Conservation (phyloP, 1,284 basidiomycete genomes). For the Porodaedalea pini region DNA sequence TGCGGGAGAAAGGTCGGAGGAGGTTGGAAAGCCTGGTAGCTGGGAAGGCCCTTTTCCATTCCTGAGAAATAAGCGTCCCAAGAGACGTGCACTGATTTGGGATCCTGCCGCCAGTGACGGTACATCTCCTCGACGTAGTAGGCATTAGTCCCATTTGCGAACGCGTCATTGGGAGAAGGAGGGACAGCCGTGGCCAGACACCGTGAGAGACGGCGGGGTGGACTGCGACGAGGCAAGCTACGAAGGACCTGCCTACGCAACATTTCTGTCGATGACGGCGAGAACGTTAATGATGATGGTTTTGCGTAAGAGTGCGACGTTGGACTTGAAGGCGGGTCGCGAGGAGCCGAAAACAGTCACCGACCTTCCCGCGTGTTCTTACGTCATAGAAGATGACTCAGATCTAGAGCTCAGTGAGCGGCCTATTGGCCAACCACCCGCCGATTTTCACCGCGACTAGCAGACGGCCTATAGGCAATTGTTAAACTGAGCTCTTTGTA, state of each 20-base stretch:
- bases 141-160: constrained; percentile 88
- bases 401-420: not conserved
- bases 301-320: not conserved
- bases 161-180: constrained; percentile 72
- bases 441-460: no score
- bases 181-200: constrained; percentile 49
- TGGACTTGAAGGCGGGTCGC: not conserved
- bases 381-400: not conserved
- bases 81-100: constrained; percentile 87
- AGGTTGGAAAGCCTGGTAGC: constrained; percentile 80
- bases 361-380: not conserved
- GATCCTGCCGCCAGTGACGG: constrained; percentile 86
- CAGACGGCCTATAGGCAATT: no score
- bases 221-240: constrained; percentile 12
- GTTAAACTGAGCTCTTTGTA: no score
- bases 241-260: constrained; percentile 23
- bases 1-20: constrained; percentile 71
- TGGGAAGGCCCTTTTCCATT: constrained; percentile 85
- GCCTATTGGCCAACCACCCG: not conserved
- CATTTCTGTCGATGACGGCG: constrained; percentile 10
- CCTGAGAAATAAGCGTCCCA: constrained; percentile 97
- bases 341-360: not conserved
- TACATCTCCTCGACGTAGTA: constrained; percentile 99
- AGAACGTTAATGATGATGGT: constrained; percentile 8
- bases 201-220: constrained; percentile 22